A percentile compares a stretch with the other conserved stretches of the same genome.
Evolutionary conservation across 2,329 filamentous ascomycete genomes (phyloP).

Genomic region (Epichloe typhina): DNA sequence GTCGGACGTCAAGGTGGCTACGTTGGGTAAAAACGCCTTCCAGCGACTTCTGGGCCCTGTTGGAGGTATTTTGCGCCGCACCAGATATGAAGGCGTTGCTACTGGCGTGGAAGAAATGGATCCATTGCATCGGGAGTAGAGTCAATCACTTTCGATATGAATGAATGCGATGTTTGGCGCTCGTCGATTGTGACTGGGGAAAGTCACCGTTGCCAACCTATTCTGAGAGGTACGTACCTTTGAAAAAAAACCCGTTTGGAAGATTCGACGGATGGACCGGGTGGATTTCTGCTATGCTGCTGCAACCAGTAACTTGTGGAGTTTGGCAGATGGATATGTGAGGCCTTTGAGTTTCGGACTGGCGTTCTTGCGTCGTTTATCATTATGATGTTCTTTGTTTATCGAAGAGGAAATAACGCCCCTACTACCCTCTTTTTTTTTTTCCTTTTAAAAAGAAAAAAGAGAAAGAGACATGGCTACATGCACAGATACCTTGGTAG

Average conservation of each 20-base stretch:
- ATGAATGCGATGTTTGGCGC: background rate
- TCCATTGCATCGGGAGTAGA: slow-evolving; percentile 37
- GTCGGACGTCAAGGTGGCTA: slow-evolving; percentile 85
- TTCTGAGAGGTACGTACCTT: background rate
- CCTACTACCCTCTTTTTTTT: slow-evolving; percentile 19
- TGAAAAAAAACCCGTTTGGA: background rate
- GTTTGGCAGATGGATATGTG: background rate
- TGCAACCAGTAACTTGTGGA: background rate
- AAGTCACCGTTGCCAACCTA: background rate
- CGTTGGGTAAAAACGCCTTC: slow-evolving; percentile 85
- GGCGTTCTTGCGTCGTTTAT: slow-evolving; percentile 10
- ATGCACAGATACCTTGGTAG: slow-evolving; percentile 23
- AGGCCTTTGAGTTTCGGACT: slow-evolving; percentile 3
- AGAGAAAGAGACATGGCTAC: slow-evolving; percentile 18
- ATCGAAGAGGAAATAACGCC: slow-evolving; percentile 10
- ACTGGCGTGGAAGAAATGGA: slow-evolving; percentile 54
- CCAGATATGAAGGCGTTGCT: slow-evolving; percentile 46
- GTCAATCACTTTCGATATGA: background rate
- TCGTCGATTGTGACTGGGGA: background rate
- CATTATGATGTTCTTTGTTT: slow-evolving; percentile 13
- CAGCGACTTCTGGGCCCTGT: slow-evolving; percentile 86
- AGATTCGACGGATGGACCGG: background rate
- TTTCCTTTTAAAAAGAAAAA: slow-evolving; percentile 13
- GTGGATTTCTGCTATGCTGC: background rate
- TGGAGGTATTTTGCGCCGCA: slow-evolving; percentile 85